Evolutionary conservation across 306 rosid genomes (phyloP), one percentile per base, ranked within the genome.

Genomic region (Acacia melanoxylon): DNA sequence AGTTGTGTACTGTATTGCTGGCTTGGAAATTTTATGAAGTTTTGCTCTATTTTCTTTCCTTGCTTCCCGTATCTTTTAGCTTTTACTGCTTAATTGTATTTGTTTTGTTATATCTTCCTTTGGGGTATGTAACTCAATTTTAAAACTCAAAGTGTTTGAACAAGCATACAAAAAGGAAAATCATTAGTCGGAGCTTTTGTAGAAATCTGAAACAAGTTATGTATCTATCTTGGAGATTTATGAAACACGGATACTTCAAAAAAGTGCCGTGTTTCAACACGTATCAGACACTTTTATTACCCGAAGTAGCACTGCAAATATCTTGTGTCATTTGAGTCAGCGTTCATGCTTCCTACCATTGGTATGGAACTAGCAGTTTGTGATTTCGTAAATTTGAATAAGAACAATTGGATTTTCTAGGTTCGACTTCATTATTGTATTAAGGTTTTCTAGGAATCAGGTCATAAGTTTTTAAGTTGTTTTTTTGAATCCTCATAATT

Each of bases 1-100:
- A 75, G 25, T 82, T 76, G 77, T 80, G 80, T 71, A 48, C 68
- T 46, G 67, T 27, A 70, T 35, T 58, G 25, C 68, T 86, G 80
- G 41, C 76, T 61, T 78, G 24, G 71, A 68, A 82, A 71, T 75
- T 46, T 66, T 65, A 71, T 77, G 9, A 35, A 67, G 74, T 41
- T 29, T 77, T 68, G 24, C 61, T 73, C 40, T 59, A 27, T 80
- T 72, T 62, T 80, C 78, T 42, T 42, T 70, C 15, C 27, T 15
- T 42, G 76, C 59, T 68, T 40, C 6, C 8, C 20, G 44, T 73
- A 22, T 20, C 77, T 71, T 71, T 31, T 24, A 5, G 22, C 40
- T 68, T 31, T 12, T 70, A 37, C 62, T 73, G 63, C 25, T 25
- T 41, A 12, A 40, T 66, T 6, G 68, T 12, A 27, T 56, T 37